Evolutionary conservation across 495 filamentous ascomycete species (phyloP).

Genomic region (Cercophora scortea): DNA sequence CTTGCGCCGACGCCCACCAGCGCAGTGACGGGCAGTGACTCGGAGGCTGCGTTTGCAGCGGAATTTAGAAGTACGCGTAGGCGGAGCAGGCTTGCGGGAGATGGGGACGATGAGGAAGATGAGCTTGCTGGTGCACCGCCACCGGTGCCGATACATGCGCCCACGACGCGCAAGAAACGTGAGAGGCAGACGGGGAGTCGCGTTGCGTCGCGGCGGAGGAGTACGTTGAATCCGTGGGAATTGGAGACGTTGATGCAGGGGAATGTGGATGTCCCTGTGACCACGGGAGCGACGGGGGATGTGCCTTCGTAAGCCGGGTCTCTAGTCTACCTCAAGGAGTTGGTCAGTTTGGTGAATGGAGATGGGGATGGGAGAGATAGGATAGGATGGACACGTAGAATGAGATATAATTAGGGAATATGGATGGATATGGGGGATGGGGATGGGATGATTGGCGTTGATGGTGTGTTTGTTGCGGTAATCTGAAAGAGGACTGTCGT

Average conservation of each 20-base stretch:
- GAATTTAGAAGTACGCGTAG: background rate
- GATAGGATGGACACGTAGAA: too few species aligned
- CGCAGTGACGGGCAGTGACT: slow-evolving; percentile 1
- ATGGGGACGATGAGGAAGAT: slow-evolving; percentile 9
- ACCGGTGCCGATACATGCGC: too few species aligned
- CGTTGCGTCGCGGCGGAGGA: slow-evolving; percentile 50
- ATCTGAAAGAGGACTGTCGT: too few species aligned
- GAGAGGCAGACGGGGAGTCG: slow-evolving; percentile 34
- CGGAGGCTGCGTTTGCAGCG: background rate
- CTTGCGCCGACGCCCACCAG: slow-evolving; percentile 1
- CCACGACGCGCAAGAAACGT: slow-evolving; percentile 29
- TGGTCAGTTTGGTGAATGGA: background rate
- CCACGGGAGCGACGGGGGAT: background rate
- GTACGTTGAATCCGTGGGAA: slow-evolving; percentile 66
- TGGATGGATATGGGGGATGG: too few species aligned
- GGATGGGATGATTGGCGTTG: too few species aligned
- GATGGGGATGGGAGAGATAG: background rate
- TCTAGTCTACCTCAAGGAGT: too few species aligned
- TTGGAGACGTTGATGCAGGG: slow-evolving; percentile 41
- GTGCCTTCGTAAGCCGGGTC: background rate
- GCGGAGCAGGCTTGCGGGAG: background rate
- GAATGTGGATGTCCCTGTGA: background rate
- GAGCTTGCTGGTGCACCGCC: slow-evolving; percentile 14
- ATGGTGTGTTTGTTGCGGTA: too few species aligned
- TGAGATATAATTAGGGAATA: too few species aligned